Conservation (phyloP, 2,329 filamentous ascomycete genomes). For the Colletotrichum spaethianum region DNA sequence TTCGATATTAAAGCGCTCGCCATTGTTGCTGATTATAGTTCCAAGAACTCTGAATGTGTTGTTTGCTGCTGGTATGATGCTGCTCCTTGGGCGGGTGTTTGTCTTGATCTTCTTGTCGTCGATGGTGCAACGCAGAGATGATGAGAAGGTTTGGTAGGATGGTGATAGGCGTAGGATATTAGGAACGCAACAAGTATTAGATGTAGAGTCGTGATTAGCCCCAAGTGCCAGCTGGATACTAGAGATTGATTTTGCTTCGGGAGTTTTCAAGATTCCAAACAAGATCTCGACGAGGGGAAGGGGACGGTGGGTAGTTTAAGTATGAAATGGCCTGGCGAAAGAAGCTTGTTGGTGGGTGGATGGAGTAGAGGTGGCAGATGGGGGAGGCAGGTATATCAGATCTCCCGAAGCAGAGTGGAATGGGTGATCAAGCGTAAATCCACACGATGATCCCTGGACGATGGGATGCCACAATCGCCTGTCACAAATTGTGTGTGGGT, state of each 20-base stretch:
- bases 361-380: constrained; percentile 41
- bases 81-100: constrained; percentile 12
- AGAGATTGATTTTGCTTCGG: constrained; percentile 47
- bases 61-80: constrained; percentile 37
- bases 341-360: constrained; percentile 58
- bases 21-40: constrained; percentile 40
- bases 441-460: constrained; percentile 62
- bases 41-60: constrained; percentile 34
- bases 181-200: constrained; percentile 46
- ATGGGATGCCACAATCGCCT: constrained; percentile 59
- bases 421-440: constrained; percentile 67
- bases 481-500: constrained; percentile 71
- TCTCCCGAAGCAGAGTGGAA: constrained; percentile 52
- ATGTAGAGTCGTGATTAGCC: constrained; percentile 47
- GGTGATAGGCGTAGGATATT: constrained; percentile 42
- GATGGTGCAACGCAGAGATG: constrained; percentile 19
- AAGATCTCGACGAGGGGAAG: constrained; percentile 32
- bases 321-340: constrained; percentile 55
- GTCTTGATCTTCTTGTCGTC: constrained; percentile 30
- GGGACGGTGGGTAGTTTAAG: constrained; percentile 60
- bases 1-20: constrained; percentile 51
- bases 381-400: constrained; percentile 47
- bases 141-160: constrained; percentile 18
- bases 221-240: constrained; percentile 53
- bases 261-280: constrained; percentile 44